Evolutionary conservation across 371 early-diverging fungal genomes (phyloP), one percentile per base, ranked within the genome.

Genomic region (Entomophthora muscae): DNA sequence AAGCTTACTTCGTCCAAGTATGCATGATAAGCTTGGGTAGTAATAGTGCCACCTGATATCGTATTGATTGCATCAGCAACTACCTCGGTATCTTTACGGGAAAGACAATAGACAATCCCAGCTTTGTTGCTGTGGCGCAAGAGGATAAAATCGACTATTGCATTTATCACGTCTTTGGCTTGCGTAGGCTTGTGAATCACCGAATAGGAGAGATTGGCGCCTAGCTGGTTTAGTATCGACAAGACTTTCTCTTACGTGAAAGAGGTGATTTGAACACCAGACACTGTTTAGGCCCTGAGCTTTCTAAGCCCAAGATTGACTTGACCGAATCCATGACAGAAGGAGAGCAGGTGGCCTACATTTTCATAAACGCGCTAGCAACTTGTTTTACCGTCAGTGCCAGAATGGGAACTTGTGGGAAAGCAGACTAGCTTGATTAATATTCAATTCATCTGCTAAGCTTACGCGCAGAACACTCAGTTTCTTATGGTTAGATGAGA

Each of bases 81-180:
- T 53, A 85, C 81, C 73, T 98, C 98, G 72, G 98, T 98, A 28
- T 83, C 81, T 21, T 77, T 76, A 66, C 89, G 84, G 3, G 94
- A 86, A 0, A 76, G 75, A 71, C 99, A 98, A 72, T 99, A 99
- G 32, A 99, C 91, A 68, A 99, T 99, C 0, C 99, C 99, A n/a
- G 85, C 90, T 63, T 85, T 72, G 13, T 75, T 76, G 0, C 79
- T 75, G 70, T 82, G 90, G 22, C 83, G 66, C 13, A 80, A 72
- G 0, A 73, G 69, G 26, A 99, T 88, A 56, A 95, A 83, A 0
- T 79, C 76, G 23, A 80, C 72, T 27, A 99, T 95, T 54, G 95
- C 92, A 24, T 73, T 73, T 10, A 77, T 75, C 21, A 83, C 71
- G 22, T 67, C 71, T 57, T 76, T 81, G 61, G 42, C 23, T 30